phyloP scores from a whole-genome alignment of 805 yeast genomes.

The Starmera pachycereana region DNA sequence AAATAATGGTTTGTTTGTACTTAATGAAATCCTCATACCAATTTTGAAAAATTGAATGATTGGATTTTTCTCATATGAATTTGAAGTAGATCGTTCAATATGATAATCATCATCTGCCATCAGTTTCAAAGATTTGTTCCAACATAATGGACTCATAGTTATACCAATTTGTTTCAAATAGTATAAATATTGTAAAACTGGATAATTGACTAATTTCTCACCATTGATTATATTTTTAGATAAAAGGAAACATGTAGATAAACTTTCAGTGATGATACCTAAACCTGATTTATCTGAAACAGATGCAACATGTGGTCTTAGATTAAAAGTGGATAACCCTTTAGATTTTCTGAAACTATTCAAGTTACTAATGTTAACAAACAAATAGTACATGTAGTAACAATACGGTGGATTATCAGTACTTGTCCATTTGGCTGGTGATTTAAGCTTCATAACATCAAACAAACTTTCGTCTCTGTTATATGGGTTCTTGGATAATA shows the following conservation, averaged over 20 bases:
- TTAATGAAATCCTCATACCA: slow-evolving; percentile 16
- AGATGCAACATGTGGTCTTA: slow-evolving; percentile 17
- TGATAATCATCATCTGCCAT: slow-evolving; percentile 15
- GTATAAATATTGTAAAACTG: slow-evolving; percentile 16
- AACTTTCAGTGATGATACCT: slow-evolving; percentile 17
- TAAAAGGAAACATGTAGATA: slow-evolving; percentile 15
- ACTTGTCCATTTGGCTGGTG: slow-evolving; percentile 23
- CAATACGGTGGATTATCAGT: slow-evolving; percentile 29
- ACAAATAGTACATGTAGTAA: slow-evolving; percentile 27
- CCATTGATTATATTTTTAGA: slow-evolving; percentile 17
- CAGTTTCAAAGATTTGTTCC: slow-evolving; percentile 18
- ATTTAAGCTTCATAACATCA: slow-evolving; percentile 9
- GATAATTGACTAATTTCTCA: slow-evolving; percentile 14
- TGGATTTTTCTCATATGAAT: slow-evolving; percentile 15
- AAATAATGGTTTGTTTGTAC: slow-evolving; percentile 18
- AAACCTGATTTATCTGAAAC: slow-evolving; percentile 13
- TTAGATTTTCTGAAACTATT: slow-evolving; percentile 12
- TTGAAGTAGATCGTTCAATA: slow-evolving; percentile 1
- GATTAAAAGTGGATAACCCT: slow-evolving; percentile 8
- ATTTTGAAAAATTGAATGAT: slow-evolving; percentile 14
- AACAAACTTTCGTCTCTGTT: slow-evolving; percentile 11
- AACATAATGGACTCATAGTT: slow-evolving; percentile 19
- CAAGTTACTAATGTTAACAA: slow-evolving; percentile 13
- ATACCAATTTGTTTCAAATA: slow-evolving; percentile 20
- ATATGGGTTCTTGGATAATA: slow-evolving; percentile 17